Conservation (phyloP, 768 basidiomycete species). For the Pholiota microspora region DNA sequence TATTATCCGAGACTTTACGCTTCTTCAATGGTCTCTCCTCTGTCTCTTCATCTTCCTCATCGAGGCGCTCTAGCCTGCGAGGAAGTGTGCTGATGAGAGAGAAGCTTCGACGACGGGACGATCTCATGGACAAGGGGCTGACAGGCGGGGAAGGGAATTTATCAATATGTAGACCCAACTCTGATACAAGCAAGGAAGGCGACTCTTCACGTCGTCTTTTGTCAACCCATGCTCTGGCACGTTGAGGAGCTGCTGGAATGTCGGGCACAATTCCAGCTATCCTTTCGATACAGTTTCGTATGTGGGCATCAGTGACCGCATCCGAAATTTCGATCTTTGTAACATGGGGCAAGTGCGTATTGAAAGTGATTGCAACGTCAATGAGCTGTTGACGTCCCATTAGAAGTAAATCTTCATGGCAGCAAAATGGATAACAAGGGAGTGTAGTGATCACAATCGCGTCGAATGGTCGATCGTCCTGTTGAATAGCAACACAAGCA, state of each 20-base stretch:
- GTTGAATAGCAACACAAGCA: constrained; percentile 57
- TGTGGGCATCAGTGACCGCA: constrained; percentile 30
- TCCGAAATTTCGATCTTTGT: constrained; percentile 44
- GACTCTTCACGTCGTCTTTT: constrained; percentile 4
- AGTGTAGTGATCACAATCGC: constrained; percentile 66
- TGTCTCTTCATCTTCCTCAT: constrained; percentile 25
- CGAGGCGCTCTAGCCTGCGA: constrained; percentile 16
- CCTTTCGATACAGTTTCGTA: constrained; percentile 56
- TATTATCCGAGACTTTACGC: constrained; percentile 16
- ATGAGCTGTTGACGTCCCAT: constrained; percentile 59
- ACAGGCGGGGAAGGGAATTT: constrained; percentile 27
- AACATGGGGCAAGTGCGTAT: constrained; percentile 50
- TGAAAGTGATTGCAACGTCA: constrained; percentile 51
- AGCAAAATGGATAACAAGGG: constrained; percentile 60
- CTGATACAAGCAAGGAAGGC: constrained; percentile 9
- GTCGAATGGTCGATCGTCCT: constrained; percentile 49
- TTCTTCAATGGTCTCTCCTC: constrained; percentile 20
- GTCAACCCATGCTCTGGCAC: constrained; percentile 18
- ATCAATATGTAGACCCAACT: background rate
- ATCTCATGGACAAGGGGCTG: constrained; percentile 34
- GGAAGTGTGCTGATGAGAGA: constrained; percentile 13
- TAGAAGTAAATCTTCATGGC: constrained; percentile 67
- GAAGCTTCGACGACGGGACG: constrained; percentile 19
- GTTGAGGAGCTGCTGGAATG: constrained; percentile 37
- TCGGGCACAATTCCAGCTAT: constrained; percentile 53